Evolutionary conservation across 495 filamentous ascomycete genomes (phyloP), one percentile per base, ranked within the genome.

Genomic region (Staphylotrichum longicolle): DNA sequence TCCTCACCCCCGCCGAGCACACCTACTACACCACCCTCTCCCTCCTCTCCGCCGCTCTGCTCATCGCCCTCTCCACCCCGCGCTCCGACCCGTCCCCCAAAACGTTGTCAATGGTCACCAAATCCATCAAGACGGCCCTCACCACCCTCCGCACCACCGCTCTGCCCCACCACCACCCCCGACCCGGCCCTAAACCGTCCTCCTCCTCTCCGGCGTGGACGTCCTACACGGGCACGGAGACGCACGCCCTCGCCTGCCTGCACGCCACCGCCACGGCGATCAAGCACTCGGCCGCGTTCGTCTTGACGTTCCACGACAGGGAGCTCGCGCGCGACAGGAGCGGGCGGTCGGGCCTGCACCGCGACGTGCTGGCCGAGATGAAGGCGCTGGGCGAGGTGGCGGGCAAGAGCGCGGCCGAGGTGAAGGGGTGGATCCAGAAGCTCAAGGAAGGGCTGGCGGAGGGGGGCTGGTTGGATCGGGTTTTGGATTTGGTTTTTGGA

Each of bases 391-490:
- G 68, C 7, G 62, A 64, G 5, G 68, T 71, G 0, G 75, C 70
- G 0, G 30, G 44, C 0, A 67, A 67, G 49, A 69, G 67, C 10
- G 63, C 79, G 44, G 68, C 42, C 1, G 64, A 73, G 42, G 67
- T 72, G 4, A 74, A 73, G 54, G 62, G 27, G 4, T 68, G 70
- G 35, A 42, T 80, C 11, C 68, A 71, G 45, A 49, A 58, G 45
- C 50, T 76, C 33, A 76, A 68, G 59, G 67, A 67, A 50, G 53
- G 44, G 46, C 63, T 77, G 9, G 69, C 65, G 32, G 69, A 72
- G 35, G 65, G 64, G 12, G 77, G 77, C 34, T 81, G 73, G 78
- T 64, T 75, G 66, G 75, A 78, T 47, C 58, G 66, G 44, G 42
- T 75, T 44, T 54, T 71, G 39, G 68, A 60, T 10, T 62, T 68